Evolutionary conservation across 805 yeast genomes (phyloP).

Genomic region (Lipomyces orientalis): DNA sequence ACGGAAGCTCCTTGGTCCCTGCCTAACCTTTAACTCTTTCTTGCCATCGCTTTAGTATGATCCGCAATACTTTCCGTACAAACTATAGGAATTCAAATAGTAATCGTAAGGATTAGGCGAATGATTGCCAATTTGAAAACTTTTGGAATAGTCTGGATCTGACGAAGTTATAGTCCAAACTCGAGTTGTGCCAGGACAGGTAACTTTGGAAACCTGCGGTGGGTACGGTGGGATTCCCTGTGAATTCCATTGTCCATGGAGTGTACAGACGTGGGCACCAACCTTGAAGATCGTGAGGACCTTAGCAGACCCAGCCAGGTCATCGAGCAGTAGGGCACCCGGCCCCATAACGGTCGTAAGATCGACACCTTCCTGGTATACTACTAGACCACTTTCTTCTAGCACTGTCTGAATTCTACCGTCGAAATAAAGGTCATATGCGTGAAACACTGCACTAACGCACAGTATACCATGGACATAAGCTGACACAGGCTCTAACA

Average conservation of each 20-base stretch:
- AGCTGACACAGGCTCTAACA: neutral
- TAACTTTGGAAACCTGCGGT: neutral
- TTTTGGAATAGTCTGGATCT: neutral
- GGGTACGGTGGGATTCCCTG: neutral
- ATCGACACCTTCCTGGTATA: neutral
- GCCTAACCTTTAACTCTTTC: neutral
- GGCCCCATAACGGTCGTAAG: neutral
- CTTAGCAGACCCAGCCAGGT: neutral
- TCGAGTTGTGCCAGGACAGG: neutral
- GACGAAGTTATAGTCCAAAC: neutral
- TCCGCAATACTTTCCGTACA: neutral
- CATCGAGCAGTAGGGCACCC: neutral
- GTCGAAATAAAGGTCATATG: neutral
- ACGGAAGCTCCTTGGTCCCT: too few relatives aligned
- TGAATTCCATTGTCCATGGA: neutral
- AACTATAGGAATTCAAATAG: neutral
- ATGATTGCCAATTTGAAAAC: neutral
- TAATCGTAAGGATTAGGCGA: neutral
- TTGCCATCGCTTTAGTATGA: neutral
- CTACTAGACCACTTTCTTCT: neutral
- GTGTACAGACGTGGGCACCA: neutral
- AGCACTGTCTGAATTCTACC: neutral
- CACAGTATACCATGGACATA: neutral
- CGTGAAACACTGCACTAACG: neutral
- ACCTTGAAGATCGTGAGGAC: neutral